Percentiles rank a stretch among this genome's conserved stretches.
Conservation (phyloP, 805 yeast species). For the Saturnispora sekii region DNA sequence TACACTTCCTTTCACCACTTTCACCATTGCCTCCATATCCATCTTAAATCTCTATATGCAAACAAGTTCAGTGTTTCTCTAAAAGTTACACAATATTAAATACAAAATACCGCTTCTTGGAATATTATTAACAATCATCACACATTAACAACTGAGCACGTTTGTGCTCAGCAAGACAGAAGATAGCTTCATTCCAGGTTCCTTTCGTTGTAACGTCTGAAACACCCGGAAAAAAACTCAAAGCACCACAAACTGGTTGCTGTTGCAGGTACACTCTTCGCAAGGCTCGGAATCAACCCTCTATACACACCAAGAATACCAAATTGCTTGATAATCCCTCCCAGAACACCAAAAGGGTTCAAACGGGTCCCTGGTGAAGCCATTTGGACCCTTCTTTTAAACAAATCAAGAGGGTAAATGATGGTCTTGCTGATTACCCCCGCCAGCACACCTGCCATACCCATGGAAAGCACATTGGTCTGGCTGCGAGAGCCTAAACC, state of each 20-base stretch:
- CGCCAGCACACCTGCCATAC: slow-evolving; percentile 58
- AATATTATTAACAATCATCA: background rate
- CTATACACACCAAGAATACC: slow-evolving; percentile 64
- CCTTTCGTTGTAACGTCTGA: slow-evolving; percentile 7
- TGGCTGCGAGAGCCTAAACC: background rate
- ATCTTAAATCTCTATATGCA: too few species aligned
- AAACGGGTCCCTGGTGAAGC: slow-evolving; percentile 7
- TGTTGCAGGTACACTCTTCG: slow-evolving; percentile 73
- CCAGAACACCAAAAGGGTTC: slow-evolving; percentile 16
- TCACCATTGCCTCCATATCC: too few species aligned
- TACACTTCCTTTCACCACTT: too few species aligned
- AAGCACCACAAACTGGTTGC: slow-evolving; percentile 30
- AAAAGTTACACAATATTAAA: background rate
- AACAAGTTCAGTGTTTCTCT: background rate
- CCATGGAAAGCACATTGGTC: too few species aligned
- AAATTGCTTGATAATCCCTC: slow-evolving; percentile 39
- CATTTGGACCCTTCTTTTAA: slow-evolving; percentile 72
- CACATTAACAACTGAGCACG: background rate
- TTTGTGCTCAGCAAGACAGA: background rate
- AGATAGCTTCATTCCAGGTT: background rate
- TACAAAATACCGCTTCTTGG: background rate
- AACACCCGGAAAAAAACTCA: slow-evolving; percentile 22
- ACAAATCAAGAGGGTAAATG: slow-evolving; percentile 79
- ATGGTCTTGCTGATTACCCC: slow-evolving; percentile 65
- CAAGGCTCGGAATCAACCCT: slow-evolving; percentile 60